phyloP scores from a whole-genome alignment of 2,329 filamentous ascomycete genomes.

The Claviceps digitariae region DNA sequence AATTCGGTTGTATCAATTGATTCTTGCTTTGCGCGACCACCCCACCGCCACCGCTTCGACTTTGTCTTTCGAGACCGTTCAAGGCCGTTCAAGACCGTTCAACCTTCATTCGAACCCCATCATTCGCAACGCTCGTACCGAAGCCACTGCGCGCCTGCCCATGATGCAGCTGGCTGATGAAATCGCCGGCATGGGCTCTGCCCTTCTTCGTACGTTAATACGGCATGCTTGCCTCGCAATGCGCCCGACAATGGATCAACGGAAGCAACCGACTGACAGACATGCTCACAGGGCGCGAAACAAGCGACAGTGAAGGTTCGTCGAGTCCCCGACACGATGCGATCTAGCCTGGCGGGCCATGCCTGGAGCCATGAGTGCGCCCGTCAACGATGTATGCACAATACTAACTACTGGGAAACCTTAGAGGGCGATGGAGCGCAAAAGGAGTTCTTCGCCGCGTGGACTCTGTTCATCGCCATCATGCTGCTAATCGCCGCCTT shows the following conservation, averaged over 20 bases:
- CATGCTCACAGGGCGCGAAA: conserved; percentile 9
- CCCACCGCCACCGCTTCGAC: background rate
- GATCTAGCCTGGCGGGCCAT: background rate
- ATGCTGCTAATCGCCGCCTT: conserved; percentile 86
- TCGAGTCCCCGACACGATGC: background rate
- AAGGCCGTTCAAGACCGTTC: background rate
- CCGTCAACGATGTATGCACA: background rate
- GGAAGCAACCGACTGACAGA: background rate
- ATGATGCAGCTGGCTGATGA: conserved; percentile 13
- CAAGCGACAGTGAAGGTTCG: conserved; percentile 22
- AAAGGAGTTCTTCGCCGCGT: conserved; percentile 91
- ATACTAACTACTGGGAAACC: conserved; percentile 4
- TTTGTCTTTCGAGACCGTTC: background rate
- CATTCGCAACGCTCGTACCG: background rate
- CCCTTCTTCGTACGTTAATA: conserved; percentile 18
- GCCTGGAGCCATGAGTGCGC: conserved; percentile 3
- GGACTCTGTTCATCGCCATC: conserved; percentile 95
- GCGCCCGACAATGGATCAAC: background rate
- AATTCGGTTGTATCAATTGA: too few species aligned
- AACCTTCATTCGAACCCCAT: background rate
- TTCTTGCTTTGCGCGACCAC: background rate
- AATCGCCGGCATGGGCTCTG: conserved; percentile 17
- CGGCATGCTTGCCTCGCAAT: background rate
- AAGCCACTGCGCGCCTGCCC: background rate
- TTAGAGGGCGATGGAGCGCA: conserved; percentile 66